phyloP scores from a whole-genome alignment of 2,329 filamentous ascomycete genomes.

The Exophiala calicioides region DNA sequence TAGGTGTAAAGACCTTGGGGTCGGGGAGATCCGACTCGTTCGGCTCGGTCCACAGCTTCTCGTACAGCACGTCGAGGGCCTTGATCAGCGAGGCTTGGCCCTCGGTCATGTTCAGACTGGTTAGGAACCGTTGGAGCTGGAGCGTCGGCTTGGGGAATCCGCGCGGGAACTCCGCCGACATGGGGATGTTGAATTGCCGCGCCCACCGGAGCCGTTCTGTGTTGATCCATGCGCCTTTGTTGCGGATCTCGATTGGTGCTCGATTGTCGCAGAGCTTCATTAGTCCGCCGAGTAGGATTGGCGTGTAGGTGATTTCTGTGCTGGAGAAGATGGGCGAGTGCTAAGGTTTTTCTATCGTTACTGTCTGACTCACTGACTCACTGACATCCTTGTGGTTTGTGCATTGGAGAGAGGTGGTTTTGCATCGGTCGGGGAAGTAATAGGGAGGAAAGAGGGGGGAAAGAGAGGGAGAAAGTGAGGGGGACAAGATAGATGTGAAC shows the following conservation, averaged over 20 bases:
- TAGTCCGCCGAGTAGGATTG: constrained; percentile 61
- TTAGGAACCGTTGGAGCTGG: constrained; percentile 53
- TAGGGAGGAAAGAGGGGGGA: constrained; percentile 1
- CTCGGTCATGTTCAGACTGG: constrained; percentile 47
- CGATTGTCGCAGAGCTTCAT: constrained; percentile 59
- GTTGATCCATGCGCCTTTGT: constrained; percentile 61
- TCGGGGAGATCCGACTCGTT: constrained; percentile 29
- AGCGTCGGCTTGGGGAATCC: constrained; percentile 58
- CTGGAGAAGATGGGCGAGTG: constrained; percentile 57
- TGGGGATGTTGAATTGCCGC: constrained; percentile 56
- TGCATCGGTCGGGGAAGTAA: no score
- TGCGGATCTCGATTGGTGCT: constrained; percentile 58
- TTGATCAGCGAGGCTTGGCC: constrained; percentile 44
- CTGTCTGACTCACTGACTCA: no score
- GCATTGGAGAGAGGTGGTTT: not conserved
- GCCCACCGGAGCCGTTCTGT: constrained; percentile 58
- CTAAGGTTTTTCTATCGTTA: constrained; percentile 31
- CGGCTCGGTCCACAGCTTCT: constrained; percentile 55
- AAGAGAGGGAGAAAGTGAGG: not conserved
- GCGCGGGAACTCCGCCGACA: constrained; percentile 45
- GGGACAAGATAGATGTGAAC: not conserved
- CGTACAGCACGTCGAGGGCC: constrained; percentile 51
- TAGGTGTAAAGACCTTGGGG: constrained; percentile 44
- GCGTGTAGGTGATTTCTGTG: constrained; percentile 58
- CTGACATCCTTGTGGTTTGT: no score